These are phyloP conservation scores for Eragrostis curvula DNA, from an alignment of 176 grass and related monocot species.

Conservation along the genomic window DNA sequence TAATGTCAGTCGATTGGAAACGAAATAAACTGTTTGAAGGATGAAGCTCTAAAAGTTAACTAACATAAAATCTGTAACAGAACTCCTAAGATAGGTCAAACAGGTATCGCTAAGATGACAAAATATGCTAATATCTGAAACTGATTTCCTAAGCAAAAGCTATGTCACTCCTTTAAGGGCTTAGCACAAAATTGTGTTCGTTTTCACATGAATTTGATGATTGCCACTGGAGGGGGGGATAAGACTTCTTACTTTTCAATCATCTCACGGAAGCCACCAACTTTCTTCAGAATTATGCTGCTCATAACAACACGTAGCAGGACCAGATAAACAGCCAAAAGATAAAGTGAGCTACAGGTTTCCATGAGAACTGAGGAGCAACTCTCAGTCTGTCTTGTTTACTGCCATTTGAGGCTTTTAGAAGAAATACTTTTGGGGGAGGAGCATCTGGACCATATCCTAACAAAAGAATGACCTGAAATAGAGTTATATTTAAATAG, in stretches of 20 bases:
- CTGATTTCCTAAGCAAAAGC: not conserved
- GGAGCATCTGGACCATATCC: constrained; percentile 84
- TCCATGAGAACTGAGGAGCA: constrained; percentile 61
- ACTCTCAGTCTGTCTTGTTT: constrained; percentile 31
- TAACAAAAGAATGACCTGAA: constrained; percentile 85
- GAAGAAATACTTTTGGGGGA: constrained; percentile 68
- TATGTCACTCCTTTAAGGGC: not conserved
- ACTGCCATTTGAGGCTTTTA: constrained; percentile 42
- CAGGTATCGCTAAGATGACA: not conserved
- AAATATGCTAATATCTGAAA: constrained; percentile 21
- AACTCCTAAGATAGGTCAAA: not conserved
- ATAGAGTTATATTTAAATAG: constrained; percentile 26
- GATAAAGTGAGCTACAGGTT: constrained; percentile 61
- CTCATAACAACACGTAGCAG: constrained; percentile 69
- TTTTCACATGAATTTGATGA: constrained; percentile 1
- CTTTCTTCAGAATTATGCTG: constrained; percentile 69
- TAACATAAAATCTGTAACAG: not conserved
- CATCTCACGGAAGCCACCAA: constrained; percentile 78
- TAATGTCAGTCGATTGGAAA: not conserved
- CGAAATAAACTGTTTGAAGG: not conserved
- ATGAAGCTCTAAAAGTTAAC: not conserved
- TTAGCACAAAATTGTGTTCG: constrained; percentile 21
- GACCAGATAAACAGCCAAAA: constrained; percentile 79
- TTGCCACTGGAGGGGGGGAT: not conserved
- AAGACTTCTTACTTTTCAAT: constrained; percentile 75